Conservation (phyloP, 1,284 basidiomycete genomes). For the Cryptococcus wingfieldii region DNA sequence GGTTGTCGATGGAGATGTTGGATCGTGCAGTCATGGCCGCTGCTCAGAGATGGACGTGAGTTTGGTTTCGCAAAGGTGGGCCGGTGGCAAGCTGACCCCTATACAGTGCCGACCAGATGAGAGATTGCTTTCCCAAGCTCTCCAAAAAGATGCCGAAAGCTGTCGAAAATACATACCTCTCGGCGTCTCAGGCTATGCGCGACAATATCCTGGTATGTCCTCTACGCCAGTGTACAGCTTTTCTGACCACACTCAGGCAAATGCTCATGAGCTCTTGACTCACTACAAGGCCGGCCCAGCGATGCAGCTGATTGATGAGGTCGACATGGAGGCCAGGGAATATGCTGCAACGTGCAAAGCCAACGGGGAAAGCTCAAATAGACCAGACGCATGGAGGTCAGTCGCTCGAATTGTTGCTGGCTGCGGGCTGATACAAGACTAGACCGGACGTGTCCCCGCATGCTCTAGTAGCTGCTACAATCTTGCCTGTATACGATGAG, state of each 20-base stretch:
- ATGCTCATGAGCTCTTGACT: slow-evolving; percentile 26
- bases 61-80: slow-evolving; percentile 1
- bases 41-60: slow-evolving; percentile 44
- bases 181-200: slow-evolving; percentile 25
- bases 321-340: slow-evolving; percentile 32
- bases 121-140: slow-evolving; percentile 35
- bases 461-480: slow-evolving; percentile 36
- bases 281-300: slow-evolving; percentile 33
- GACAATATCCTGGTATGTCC: slow-evolving; percentile 31
- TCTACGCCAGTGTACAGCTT: background rate
- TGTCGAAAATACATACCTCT: slow-evolving; percentile 27
- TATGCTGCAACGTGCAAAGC: slow-evolving; percentile 15
- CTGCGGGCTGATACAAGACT: background rate
- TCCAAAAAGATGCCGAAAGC: slow-evolving; percentile 24
- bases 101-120: slow-evolving; percentile 32
- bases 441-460: slow-evolving; percentile 39
- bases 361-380: slow-evolving; percentile 4
- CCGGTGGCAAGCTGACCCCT: background rate
- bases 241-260: slow-evolving; percentile 11
- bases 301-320: slow-evolving; percentile 30
- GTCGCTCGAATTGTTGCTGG: slow-evolving; percentile 4
- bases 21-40: slow-evolving; percentile 40
- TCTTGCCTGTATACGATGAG: slow-evolving; percentile 43
- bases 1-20: slow-evolving; percentile 36
- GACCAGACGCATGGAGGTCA: slow-evolving; percentile 43